Evolutionary conservation across 345 rosid genomes (phyloP).

Genomic region (Eutrema japonicum): DNA sequence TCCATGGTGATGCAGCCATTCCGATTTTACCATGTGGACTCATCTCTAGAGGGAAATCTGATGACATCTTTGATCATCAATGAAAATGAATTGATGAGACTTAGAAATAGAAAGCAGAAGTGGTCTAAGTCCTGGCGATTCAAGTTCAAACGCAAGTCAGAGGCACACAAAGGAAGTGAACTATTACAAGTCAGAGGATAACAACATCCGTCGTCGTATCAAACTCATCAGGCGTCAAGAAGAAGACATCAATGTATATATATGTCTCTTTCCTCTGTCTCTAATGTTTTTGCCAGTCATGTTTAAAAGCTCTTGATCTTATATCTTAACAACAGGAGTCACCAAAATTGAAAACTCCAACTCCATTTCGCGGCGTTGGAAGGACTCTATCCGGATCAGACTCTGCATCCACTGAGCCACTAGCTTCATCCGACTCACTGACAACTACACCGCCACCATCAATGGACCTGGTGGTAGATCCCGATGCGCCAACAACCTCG

Average conservation of each 20-base stretch:
- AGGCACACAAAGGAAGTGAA: too few species aligned
- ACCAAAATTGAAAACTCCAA: slow-evolving; percentile 36
- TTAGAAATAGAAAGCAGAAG: too few species aligned
- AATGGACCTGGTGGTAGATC: slow-evolving; percentile 53
- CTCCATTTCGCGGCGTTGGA: slow-evolving; percentile 58
- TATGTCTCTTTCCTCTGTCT: background rate
- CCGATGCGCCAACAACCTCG: slow-evolving; percentile 43
- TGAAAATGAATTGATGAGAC: too few species aligned
- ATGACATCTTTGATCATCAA: too few species aligned
- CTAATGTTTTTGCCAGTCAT: background rate
- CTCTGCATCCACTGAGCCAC: slow-evolving; percentile 44
- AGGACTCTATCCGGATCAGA: slow-evolving; percentile 55
- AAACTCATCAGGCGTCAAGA: slow-evolving; percentile 57
- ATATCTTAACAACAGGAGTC: slow-evolving; percentile 49
- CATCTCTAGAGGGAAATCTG: too few species aligned
- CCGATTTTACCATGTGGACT: too few species aligned
- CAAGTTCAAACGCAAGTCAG: too few species aligned
- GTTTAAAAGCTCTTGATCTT: background rate
- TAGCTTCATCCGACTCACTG: slow-evolving; percentile 26
- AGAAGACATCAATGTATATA: slow-evolving; percentile 56
- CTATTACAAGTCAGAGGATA: background rate
- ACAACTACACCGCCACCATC: slow-evolving; percentile 50
- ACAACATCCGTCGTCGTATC: slow-evolving; percentile 51
- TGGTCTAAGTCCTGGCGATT: too few species aligned
- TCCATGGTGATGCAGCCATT: too few species aligned